phyloP scores from a whole-genome alignment of 441 rosid species.

The Adansonia madagascariensis region DNA sequence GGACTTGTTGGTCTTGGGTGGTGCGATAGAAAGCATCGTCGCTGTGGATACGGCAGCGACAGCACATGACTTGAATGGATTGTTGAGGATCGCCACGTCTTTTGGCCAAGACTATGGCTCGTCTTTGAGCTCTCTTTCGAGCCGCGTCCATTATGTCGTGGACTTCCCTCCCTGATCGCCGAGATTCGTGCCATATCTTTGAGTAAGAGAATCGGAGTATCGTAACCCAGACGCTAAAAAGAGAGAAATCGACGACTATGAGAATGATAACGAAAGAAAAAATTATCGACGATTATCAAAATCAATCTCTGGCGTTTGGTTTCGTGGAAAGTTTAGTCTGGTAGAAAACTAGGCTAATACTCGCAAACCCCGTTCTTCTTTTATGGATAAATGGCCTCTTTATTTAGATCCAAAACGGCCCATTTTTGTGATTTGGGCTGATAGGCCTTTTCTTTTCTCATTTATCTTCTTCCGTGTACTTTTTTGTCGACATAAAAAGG shows the following conservation, averaged over 20 bases:
- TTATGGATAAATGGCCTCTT: background rate
- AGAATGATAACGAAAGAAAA: no score
- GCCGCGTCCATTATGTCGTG: conserved; percentile 99
- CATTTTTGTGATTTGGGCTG: background rate
- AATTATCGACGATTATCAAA: background rate
- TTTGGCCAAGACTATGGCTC: conserved; percentile 87
- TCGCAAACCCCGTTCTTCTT: background rate
- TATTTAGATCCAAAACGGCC: background rate
- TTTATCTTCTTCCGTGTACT: no score
- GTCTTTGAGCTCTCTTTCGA: conserved; percentile 90
- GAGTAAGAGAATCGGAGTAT: background rate
- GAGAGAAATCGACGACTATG: background rate
- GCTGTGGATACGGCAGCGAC: conserved; percentile 71
- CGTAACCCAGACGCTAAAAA: conserved; percentile 30
- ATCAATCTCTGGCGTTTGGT: background rate
- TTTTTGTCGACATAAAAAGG: no score
- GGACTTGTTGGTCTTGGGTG: conserved; percentile 85
- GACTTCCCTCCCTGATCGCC: conserved; percentile 94
- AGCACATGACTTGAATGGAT: conserved; percentile 73
- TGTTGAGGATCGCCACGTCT: conserved; percentile 95
- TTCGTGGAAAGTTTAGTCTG: background rate
- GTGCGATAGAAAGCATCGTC: conserved; percentile 94
- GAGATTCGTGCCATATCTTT: conserved; percentile 97
- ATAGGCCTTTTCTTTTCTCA: conserved; percentile 53
- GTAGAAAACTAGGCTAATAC: no score